Base-by-base conservation (phyloP, 176 grass and related monocot species). In the Aegilops umbellulata region DNA sequence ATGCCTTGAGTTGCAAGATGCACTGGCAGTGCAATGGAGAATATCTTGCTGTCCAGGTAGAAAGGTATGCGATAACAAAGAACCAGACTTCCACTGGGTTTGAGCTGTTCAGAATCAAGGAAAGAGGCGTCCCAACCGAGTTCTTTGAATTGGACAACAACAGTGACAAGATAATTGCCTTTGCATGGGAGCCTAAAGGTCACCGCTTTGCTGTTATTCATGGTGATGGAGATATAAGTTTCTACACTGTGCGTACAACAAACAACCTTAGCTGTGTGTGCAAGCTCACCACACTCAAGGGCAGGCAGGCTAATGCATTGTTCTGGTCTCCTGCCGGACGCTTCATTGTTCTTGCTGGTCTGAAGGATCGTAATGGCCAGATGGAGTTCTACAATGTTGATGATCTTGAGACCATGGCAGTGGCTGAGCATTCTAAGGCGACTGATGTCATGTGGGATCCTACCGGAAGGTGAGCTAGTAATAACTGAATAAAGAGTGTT, bases 161-260 rank as follows among this genome's bases (percentile, higher is more conserved):
- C 70, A 97, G 94, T 76, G 95, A 97, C 84, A 97, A 97, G 71
- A 94, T 97, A 30, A 88, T 97, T 70, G 95, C 95, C 69, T 97
- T 97, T 81, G 92, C 95, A 61, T 97, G 95, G 95, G 95, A 97
- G 70, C 95, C 95, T 24, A 94, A 89, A 77, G 95, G 95, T 8
- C 95, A 97, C 26, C 87, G 95, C 49, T 97, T 97, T 86, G 95
- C 90, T 75, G 87, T 97, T 55, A 94, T 97, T 79, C 95, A 97
- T 47, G 95, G 95, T 26, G 95, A 97, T 78, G 82, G 92, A 38
- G 92, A 97, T 67, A 79, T 94, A 77, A 94, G 92, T 53, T 91
- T 97, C 36, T 97, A 97, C 81, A 85, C 92, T 6, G 95, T 6
- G 95, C 63, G 82, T 30, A 91, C 95, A 19, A 55, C 85, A 32